A percentile compares a stretch with the other conserved stretches of the same genome.
Conservation (phyloP, 768 basidiomycete species). For the Suillus paluster region DNA sequence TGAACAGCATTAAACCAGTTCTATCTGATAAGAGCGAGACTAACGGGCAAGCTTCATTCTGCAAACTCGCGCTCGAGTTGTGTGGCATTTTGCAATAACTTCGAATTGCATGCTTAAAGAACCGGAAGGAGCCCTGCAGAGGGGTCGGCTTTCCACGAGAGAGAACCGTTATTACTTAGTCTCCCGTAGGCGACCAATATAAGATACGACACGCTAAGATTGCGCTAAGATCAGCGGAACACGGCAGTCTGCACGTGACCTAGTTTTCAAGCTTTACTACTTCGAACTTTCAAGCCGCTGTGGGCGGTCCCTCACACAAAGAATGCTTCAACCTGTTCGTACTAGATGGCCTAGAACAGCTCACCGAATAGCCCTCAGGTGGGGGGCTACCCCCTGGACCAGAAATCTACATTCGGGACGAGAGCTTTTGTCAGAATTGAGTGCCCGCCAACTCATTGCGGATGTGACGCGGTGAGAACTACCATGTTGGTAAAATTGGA, state of each 20-base stretch:
- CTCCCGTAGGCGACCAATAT: too few relatives aligned
- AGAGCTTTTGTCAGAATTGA: constrained; percentile 38
- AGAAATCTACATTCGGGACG: constrained; percentile 24
- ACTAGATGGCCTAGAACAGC: constrained; percentile 20
- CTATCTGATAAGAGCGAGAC: constrained; percentile 26
- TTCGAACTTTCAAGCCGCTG: constrained; percentile 1
- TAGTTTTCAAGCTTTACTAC: background rate
- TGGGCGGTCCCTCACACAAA: background rate
- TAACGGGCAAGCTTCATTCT: constrained; percentile 81
- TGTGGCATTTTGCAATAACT: constrained; percentile 78
- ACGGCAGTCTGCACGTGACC: too few relatives aligned
- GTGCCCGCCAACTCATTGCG: constrained; percentile 36
- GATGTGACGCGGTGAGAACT: constrained; percentile 40
- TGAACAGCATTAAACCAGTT: constrained; percentile 8
- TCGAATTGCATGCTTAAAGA: constrained; percentile 73
- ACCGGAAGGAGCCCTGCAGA: background rate
- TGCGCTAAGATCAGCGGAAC: too few relatives aligned
- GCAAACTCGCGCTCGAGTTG: constrained; percentile 84
- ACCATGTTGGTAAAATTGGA: background rate
- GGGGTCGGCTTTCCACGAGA: background rate
- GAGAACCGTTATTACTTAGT: too few relatives aligned
- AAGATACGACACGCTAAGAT: too few relatives aligned
- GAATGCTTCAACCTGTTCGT: constrained; percentile 27
- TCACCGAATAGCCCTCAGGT: background rate
- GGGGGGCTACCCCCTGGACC: background rate